Evolutionary conservation across 768 basidiomycete genomes (phyloP), one percentile per base, ranked within the genome.

Genomic region (Suillus fuscotomentosus): DNA sequence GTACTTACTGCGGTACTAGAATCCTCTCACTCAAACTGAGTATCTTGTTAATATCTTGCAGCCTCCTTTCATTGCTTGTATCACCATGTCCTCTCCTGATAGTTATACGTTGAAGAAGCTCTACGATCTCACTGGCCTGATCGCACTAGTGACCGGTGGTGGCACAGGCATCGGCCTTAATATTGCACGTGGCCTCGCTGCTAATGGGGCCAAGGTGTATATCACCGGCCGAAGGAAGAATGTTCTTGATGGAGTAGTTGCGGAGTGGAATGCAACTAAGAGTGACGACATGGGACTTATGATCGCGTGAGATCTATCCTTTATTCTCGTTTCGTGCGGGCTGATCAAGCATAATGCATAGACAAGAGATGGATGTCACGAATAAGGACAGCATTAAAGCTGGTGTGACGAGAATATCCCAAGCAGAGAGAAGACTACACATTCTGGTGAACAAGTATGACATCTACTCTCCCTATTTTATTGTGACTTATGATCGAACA

Each of bases 361-460:
- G 90, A 27, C 63, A 92, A 43, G 78, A 80, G 67, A 86, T 94
- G 84, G 92, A 94, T 69, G 86, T 86, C 27, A 91, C 91, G 2
- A 78, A 82, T 71, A 89, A 89, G 69, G 79, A 82, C 53, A 89
- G 89, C 63, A 94, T 94, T 61, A 66, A 77, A 57, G 76, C 73
- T 13, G 87, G 79, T 5, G 86, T 88, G 66, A 79, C 83, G 45
- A 68, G 31, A 60, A 60, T 76, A 51, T 61, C 24, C 36, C 51
- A 50, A 8, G 68, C 71, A 22, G 88, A 93, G 56, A 90, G 90
- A 36, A 89, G 82, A 67, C 71, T 94, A 48, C 90, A 94, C 69
- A 84, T 93, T 60, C 83, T 94, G 5, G 86, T 94, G 42, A 94
- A 94, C 79, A 94, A 94, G 92, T 94, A 64, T 48, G 83, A 69